Evolutionary conservation across 2,329 filamentous ascomycete genomes (phyloP), one percentile per base, ranked within the genome.

Genomic region (Penicillium palitans): DNA sequence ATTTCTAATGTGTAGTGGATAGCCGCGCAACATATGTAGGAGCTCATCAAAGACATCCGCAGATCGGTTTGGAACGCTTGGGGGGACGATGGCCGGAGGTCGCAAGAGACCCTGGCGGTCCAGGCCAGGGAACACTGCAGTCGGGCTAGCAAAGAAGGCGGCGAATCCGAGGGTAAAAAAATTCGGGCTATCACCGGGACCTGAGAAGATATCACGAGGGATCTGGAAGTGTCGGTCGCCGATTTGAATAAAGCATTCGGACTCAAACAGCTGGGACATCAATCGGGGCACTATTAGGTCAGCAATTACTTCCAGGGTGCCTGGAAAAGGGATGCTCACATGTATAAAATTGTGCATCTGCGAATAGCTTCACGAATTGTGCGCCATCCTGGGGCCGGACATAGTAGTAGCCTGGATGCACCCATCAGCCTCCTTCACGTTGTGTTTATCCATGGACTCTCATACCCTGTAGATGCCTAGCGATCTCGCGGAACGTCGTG

Each of bases 281-380:
- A 98, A 81, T 64, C 90, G 90, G 27, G 93, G 93, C 52, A 98
- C 90, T 93, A 48, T 27, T 10, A 6, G n/a, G 64, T 54, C 6
- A 64, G 41, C 33, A 13, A 46, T 12, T 5, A 29, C 24, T 13
- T 50, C 19, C n/a, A 10, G 6, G 9, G 29, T 21, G 2, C n/a
- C 1, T 47, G 9, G 35, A 8, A 4, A 15, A 24, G 25, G n/a
- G 17, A 19, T 17, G 74, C 86, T 71, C 79, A 92, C 90, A 78
- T 70, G 86, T 91, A 76, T 97, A 98, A 77, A 97, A 97, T 71
- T 97, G 93, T 1, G 93, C 91, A 75, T 98, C 93, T 21, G 93
- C 91, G 75, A 96, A 97, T 31, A 98, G 80, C 58, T 90, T 91
- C 67, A 97, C 93, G 74, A 93, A 97, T 75, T 97, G 91, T 54